Evolutionary conservation across 352 stramenopile genomes (phyloP).

Genomic region (Pythium myriotylum): DNA sequence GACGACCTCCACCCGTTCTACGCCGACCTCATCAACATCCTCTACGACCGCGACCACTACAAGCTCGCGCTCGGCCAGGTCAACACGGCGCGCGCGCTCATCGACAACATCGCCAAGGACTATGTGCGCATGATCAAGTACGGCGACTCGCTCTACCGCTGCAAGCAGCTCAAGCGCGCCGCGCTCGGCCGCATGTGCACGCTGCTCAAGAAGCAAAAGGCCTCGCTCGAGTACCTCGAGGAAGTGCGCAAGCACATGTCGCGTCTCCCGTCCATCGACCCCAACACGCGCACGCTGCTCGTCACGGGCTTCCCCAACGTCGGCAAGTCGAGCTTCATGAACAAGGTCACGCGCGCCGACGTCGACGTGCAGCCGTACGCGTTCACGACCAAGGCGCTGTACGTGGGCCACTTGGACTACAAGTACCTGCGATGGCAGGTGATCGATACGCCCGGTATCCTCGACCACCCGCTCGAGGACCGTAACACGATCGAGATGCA

Average conservation of each 20-base stretch:
- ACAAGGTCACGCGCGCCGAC: slow-evolving; percentile 99
- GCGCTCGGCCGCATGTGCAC: slow-evolving; percentile 99
- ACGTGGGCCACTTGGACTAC: slow-evolving; percentile 99
- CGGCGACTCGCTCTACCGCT: slow-evolving; percentile 98
- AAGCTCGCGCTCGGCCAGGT: slow-evolving; percentile 99
- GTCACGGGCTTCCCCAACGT: slow-evolving; percentile 99
- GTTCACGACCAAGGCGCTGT: slow-evolving; percentile 99
- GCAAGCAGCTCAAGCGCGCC: slow-evolving; percentile 99
- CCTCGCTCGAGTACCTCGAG: slow-evolving; percentile 97
- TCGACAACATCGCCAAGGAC: slow-evolving; percentile 98
- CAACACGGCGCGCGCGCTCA: slow-evolving; percentile 97
- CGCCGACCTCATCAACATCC: slow-evolving; percentile 99
- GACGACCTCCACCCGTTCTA: slow-evolving; percentile 99
- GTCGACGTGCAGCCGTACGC: slow-evolving; percentile 99
- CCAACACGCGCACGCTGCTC: slow-evolving; percentile 98
- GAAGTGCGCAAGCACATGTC: slow-evolving; percentile 98
- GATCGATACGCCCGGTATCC: slow-evolving; percentile 99
- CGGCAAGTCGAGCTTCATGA: slow-evolving; percentile 99
- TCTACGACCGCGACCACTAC: slow-evolving; percentile 99
- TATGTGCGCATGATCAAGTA: slow-evolving; percentile 99
- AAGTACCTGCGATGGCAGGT: slow-evolving; percentile 99
- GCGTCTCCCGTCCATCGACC: slow-evolving; percentile 98
- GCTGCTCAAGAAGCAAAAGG: slow-evolving; percentile 99
- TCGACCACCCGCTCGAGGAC: slow-evolving; percentile 99
- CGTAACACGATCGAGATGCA: slow-evolving; percentile 99